Evolutionary conservation across 805 yeast genomes (phyloP), one percentile per base, ranked within the genome.

Genomic region (Metschnikowia gelsemii): DNA sequence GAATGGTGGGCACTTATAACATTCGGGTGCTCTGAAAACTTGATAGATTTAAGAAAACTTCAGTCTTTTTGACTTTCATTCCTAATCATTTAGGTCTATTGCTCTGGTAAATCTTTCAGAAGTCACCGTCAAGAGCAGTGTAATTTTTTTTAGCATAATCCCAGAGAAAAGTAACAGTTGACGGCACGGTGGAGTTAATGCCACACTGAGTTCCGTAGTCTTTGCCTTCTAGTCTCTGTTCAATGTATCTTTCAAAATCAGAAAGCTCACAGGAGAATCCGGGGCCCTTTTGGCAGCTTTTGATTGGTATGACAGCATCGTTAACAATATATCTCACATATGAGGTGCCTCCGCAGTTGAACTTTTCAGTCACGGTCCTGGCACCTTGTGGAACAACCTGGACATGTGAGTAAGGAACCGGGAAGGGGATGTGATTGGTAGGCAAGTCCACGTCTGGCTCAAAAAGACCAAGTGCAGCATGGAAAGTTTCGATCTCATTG

Each of bases 391-490:
- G 73, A 17, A 64, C 63, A 31, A 65, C 49, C 26, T 59, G 57
- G 11, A 63, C 56, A 41, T 64, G 72, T 9, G 66, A 71, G 65
- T 72, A 82, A 9, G 69, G 62, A 41, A 70, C 62, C 36, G 69
- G 68, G 59, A 78, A 77, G 5, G 68, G 70, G 32, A 78, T 68
- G 33, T 64, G 62, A 46, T 68, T 68, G 4, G 72, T 56, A 3
- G 80, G 72, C 28, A 79, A 66, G 26, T 68, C 65, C 4, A 61
- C 54, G 16, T 58, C 64, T 8, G 75, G 68, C 45, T 68, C 64
- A 43, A 73, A 47, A 48, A 84, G 58, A 5, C 87, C 89, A 34
- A 85, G 62, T 2, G 91, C 86, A 22, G 86, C 68, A 50, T 82
- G 64, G 50, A 73, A 80, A 30, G 81, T 68, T 45, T 79, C 68